phyloP scores from a whole-genome alignment of 176 grass and related monocot species.

The Poa pratensis region DNA sequence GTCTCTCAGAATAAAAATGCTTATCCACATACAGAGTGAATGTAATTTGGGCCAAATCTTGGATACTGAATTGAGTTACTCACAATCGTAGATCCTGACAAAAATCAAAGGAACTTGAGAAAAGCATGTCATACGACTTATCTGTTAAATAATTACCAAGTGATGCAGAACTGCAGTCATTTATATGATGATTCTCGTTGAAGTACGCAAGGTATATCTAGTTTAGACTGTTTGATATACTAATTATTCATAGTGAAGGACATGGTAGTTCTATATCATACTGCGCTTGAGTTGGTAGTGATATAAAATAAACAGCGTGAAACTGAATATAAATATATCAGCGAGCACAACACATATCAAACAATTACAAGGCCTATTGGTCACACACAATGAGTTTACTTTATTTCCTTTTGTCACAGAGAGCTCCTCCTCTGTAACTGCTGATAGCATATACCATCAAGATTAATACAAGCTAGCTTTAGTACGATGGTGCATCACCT shows the following conservation, averaged over 20 bases:
- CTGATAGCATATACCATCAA: too few species aligned
- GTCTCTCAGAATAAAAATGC: background rate
- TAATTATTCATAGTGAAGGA: background rate
- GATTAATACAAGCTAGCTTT: too few species aligned
- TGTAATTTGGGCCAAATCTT: too few species aligned
- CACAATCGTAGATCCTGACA: background rate
- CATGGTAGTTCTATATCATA: background rate
- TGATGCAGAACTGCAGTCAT: too few species aligned
- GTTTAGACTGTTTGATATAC: background rate
- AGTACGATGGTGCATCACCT: too few species aligned
- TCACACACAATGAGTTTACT: too few species aligned
- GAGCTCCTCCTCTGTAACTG: too few species aligned
- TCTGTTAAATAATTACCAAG: too few species aligned
- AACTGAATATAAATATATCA: too few species aligned
- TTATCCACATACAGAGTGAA: background rate
- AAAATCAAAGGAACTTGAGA: background rate
- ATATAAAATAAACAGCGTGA: background rate
- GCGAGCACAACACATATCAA: too few species aligned
- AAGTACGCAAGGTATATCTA: background rate
- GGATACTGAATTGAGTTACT: background rate
- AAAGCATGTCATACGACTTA: background rate
- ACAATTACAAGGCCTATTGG: too few species aligned
- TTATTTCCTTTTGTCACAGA: too few species aligned
- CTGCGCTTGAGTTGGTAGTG: background rate
- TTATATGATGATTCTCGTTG: background rate